Conservation (phyloP, 495 filamentous ascomycete genomes). For the Aspergillus olivimuriae region DNA sequence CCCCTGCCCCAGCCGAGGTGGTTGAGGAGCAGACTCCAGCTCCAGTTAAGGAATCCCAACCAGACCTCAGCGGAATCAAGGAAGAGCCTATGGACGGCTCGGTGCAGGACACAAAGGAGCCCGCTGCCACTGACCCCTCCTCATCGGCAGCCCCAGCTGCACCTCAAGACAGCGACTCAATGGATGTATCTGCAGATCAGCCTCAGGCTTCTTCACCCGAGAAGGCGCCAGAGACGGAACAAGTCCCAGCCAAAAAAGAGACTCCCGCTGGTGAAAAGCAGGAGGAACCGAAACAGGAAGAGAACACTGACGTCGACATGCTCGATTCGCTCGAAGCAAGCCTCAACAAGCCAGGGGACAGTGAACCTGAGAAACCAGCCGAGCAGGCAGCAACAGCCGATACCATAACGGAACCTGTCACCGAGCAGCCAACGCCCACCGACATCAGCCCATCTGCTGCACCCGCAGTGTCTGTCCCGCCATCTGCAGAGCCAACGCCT, state of each 20-base stretch:
- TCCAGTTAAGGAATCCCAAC: no score
- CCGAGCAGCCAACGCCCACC: neutral
- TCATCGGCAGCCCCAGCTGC: neutral
- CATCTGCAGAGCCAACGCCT: constrained; percentile 2
- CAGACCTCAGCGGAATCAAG: no score
- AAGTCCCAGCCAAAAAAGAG: constrained; percentile 3
- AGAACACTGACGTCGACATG: constrained; percentile 11
- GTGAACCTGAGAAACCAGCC: neutral
- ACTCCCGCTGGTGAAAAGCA: no score
- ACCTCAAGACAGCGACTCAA: constrained; percentile 1
- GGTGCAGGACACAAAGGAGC: no score
- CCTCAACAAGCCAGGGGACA: constrained; percentile 5
- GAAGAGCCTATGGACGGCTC: no score
- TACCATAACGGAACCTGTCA: neutral
- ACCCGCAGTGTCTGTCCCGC: constrained; percentile 1
- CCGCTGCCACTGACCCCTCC: no score
- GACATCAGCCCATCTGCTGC: neutral
- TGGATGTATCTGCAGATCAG: neutral
- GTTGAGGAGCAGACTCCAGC: no score
- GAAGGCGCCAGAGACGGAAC: constrained; percentile 1
- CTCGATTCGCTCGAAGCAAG: constrained; percentile 20
- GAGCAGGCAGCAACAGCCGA: no score
- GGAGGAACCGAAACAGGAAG: neutral
- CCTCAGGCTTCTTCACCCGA: neutral
- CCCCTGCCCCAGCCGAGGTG: neutral